Percentiles rank a stretch among this genome's conserved stretches.
Conservation (phyloP, 2,329 filamentous ascomycete genomes). For the Botrytis medusae region DNA sequence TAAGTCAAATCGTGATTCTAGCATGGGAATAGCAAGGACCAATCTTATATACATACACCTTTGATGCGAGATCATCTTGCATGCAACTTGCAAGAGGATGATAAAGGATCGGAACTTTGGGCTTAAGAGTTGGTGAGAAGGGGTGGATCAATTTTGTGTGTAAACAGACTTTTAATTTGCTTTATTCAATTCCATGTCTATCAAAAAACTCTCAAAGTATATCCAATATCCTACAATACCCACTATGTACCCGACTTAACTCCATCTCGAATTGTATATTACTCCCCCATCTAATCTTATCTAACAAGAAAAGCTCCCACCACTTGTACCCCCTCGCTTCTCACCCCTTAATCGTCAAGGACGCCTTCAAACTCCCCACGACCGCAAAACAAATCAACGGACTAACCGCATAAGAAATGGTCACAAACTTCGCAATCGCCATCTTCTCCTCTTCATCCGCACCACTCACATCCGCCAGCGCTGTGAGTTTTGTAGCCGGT, state of each 20-base stretch:
- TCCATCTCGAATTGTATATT: no score
- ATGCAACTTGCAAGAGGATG: background rate
- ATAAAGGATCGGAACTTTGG: background rate
- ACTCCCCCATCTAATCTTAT: background rate
- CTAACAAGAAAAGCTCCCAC: background rate
- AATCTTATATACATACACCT: background rate
- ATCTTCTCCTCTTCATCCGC: conserved; percentile 44
- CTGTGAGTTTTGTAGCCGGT: conserved; percentile 49
- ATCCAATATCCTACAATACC: background rate
- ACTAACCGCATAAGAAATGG: conserved; percentile 43
- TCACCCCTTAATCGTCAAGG: conserved; percentile 32
- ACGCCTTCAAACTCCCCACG: conserved; percentile 41
- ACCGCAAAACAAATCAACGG: conserved; percentile 43
- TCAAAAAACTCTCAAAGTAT: background rate
- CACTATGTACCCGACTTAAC: background rate
- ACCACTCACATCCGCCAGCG: conserved; percentile 47
- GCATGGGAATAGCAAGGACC: background rate
- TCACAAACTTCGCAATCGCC: conserved; percentile 47
- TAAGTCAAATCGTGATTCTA: accelerated
- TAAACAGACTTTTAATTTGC: background rate
- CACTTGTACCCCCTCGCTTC: background rate
- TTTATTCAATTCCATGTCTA: background rate
- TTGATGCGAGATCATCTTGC: background rate
- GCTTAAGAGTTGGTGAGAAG: background rate
- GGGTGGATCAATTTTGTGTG: background rate